Evolutionary conservation across 768 basidiomycete genomes (phyloP).

Genomic region (Fistulinella prunicolor): DNA sequence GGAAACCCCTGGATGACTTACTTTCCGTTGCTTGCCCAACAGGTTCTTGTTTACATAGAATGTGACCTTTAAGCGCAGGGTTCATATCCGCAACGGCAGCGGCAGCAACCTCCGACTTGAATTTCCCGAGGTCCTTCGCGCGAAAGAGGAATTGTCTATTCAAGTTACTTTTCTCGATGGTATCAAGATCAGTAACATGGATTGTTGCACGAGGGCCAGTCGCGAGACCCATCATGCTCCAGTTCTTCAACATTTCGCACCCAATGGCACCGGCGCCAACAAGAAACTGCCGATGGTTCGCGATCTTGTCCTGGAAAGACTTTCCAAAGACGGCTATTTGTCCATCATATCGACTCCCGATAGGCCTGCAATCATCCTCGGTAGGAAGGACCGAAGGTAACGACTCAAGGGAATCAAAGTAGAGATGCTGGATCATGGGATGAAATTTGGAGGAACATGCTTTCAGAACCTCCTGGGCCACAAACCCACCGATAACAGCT

Average conservation of each 20-base stretch:
- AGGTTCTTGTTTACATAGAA: slow-evolving; percentile 84
- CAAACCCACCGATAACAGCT: slow-evolving; percentile 95
- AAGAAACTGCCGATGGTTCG: slow-evolving; percentile 88
- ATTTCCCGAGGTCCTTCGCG: slow-evolving; percentile 92
- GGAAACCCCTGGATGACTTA: slow-evolving; percentile 38
- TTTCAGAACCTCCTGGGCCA: slow-evolving; percentile 97
- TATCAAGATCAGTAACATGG: slow-evolving; percentile 95
- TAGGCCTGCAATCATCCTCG: slow-evolving; percentile 81
- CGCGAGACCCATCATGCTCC: slow-evolving; percentile 97
- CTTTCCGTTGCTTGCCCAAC: slow-evolving; percentile 93
- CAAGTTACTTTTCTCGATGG: slow-evolving; percentile 98
- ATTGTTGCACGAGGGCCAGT: slow-evolving; percentile 76
- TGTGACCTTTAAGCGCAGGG: slow-evolving; percentile 81
- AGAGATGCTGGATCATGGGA: slow-evolving; percentile 91
- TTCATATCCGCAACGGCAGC: slow-evolving; percentile 95
- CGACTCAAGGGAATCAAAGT: slow-evolving; percentile 97
- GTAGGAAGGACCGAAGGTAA: slow-evolving; percentile 72
- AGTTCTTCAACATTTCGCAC: slow-evolving; percentile 99
- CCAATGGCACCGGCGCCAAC: slow-evolving; percentile 99
- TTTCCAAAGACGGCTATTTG: slow-evolving; percentile 97
- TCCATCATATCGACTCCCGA: slow-evolving; percentile 82
- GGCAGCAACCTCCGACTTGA: slow-evolving; percentile 94
- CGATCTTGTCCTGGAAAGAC: slow-evolving; percentile 87
- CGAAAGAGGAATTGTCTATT: slow-evolving; percentile 99
- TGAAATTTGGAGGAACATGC: slow-evolving; percentile 98